Percentiles rank a stretch among this genome's conserved stretches.
Evolutionary conservation across 2,329 filamentous ascomycete species (phyloP).

Genomic region (Apiospora hydei): DNA sequence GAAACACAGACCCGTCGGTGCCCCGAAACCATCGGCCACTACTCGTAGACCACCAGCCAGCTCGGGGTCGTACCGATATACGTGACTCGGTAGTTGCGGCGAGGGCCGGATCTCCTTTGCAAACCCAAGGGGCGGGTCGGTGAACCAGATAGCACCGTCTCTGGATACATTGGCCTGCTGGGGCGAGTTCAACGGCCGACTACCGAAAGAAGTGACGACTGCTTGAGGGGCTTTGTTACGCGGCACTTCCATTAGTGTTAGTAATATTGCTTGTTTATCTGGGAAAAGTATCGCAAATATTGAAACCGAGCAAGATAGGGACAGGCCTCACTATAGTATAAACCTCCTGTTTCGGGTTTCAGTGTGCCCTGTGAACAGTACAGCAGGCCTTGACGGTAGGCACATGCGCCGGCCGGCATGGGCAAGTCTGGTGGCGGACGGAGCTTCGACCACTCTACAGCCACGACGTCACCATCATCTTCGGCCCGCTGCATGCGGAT

Average conservation of each 20-base stretch:
- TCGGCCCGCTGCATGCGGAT: constrained; percentile 39
- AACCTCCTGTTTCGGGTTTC: constrained; percentile 34
- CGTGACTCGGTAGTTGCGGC: constrained; percentile 54
- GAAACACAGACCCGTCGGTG: constrained; percentile 52
- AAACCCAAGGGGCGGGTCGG: constrained; percentile 53
- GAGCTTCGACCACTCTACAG: constrained; percentile 50
- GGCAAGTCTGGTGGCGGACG: constrained; percentile 51
- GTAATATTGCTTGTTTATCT: neutral
- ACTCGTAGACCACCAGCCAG: constrained; percentile 50
- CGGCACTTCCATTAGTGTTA: constrained; percentile 36
- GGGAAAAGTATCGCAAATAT: neutral
- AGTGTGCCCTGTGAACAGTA: constrained; percentile 51
- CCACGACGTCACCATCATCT: constrained; percentile 37
- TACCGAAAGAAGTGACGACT: constrained; percentile 52
- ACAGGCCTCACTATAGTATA: constrained; percentile 36
- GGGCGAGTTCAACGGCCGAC: constrained; percentile 55
- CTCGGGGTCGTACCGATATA: constrained; percentile 54
- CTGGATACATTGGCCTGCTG: constrained; percentile 49
- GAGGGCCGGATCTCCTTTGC: constrained; percentile 52
- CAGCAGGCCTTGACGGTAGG: constrained; percentile 50
- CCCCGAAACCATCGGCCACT: constrained; percentile 54
- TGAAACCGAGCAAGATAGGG: too few relatives aligned
- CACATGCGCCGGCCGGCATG: constrained; percentile 51
- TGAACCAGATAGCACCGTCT: constrained; percentile 57
- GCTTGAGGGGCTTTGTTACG: constrained; percentile 41